A percentile compares a stretch with the other conserved stretches of the same genome.
Evolutionary conservation across 75 land plant species (phyloP).

Genomic region (Pinus taeda): DNA sequence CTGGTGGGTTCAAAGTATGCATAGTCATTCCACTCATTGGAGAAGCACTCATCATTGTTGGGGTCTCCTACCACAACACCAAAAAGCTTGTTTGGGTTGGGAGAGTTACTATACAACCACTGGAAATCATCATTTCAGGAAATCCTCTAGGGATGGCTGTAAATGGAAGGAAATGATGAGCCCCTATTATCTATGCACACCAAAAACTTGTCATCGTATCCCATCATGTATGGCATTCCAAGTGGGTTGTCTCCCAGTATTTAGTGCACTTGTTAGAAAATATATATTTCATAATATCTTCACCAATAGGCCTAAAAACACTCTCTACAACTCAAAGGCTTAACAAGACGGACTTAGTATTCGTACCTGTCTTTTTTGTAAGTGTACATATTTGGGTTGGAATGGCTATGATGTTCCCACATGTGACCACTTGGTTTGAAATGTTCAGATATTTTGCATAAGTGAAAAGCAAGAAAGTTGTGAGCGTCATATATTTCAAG

Average conservation of each 20-base stretch:
- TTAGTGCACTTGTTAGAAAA: constrained; percentile 74
- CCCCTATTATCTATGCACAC: constrained; percentile 81
- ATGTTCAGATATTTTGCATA: constrained; percentile 49
- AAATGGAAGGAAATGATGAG: constrained; percentile 76
- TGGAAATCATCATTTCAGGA: constrained; percentile 63
- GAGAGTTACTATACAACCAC: constrained; percentile 51
- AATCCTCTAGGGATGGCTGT: constrained; percentile 49
- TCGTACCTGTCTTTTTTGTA: constrained; percentile 65
- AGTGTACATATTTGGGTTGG: constrained; percentile 29
- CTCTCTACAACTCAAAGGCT: too few species aligned
- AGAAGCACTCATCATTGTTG: constrained; percentile 83
- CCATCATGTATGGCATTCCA: constrained; percentile 93
- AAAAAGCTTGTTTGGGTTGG: constrained; percentile 74
- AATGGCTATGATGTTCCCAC: constrained; percentile 35
- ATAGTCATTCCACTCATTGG: constrained; percentile 75
- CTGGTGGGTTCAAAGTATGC: constrained; percentile 93
- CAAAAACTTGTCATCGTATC: constrained; percentile 72
- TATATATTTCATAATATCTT: constrained; percentile 15
- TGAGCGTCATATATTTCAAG: constrained; percentile 54
- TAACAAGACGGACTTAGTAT: too few species aligned
- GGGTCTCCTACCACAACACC: constrained; percentile 98
- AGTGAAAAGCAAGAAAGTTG: constrained; percentile 50
- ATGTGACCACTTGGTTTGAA: constrained; percentile 26
- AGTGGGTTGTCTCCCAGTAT: constrained; percentile 92
- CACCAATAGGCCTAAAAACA: too few species aligned